Evolutionary conservation across 805 yeast species (phyloP), one percentile per base, ranked within the genome.

Genomic region (Pichia heedii): DNA sequence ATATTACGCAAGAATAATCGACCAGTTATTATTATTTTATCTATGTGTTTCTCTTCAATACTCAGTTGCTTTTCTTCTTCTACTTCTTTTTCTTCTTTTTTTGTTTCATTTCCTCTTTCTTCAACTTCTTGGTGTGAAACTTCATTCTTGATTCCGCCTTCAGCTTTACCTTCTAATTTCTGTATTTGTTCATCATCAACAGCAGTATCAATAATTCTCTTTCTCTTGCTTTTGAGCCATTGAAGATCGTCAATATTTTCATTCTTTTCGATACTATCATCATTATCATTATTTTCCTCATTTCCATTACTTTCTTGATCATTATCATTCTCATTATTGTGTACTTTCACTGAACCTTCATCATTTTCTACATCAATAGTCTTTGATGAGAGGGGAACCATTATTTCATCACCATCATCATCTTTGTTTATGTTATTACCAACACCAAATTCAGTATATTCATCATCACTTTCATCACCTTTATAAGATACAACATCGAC

Each of bases 1-100:
- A 93, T 82, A 57, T 93, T 93, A 67, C 98, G 78, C 39, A 93
- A 62, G 62, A 93, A 93, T 38, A 93, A 67, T 50, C 98, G 77
- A 7, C 94, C 90, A 0, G 96, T 83, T 44, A 70, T 63, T 19
- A 66, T 61, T 36, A 87, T 81, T 46, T 76, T 74, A 24, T 66
- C 65, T 13, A 71, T 70, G 3, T 67, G 66, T 22, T 62, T 57
- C 43, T 75, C 81, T 50, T 77, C 79, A 13, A 66, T 66, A 2
- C 70, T 53, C 4, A 52, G 48, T 30, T 44, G 44, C 7, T 42
- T 47, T 29, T 50, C 46, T 21, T 40, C 26, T 42, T 41, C 39
- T 19, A 41, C 46, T 21, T 39, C 38, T 12, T 32, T 33, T 16
- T 38, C 35, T 18, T 39, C 41, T 19, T 18, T 16, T 15, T 10